phyloP scores from a whole-genome alignment of 225 moss, liverwort and hornwort genomes.

The Polytrichum formosum region DNA sequence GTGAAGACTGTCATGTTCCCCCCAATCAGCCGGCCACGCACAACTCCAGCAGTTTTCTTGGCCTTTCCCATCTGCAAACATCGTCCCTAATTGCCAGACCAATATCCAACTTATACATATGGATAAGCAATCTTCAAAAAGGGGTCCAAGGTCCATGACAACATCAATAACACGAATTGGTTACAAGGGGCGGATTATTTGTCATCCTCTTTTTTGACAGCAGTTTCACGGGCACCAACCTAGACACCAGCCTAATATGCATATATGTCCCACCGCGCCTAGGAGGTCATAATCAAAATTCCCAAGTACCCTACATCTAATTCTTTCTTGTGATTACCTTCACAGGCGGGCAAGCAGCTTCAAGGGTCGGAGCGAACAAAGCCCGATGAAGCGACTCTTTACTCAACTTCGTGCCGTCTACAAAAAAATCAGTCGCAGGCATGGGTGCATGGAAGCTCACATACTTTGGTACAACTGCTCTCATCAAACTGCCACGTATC shows the following conservation, averaged over 20 bases:
- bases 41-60: conserved; percentile 19
- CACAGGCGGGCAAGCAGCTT: conserved; percentile 37
- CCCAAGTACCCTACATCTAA: too few species aligned
- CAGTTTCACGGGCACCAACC: too few species aligned
- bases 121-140: not conserved
- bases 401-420: conserved; percentile 26
- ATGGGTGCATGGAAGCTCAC: conserved; percentile 47
- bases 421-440: conserved; percentile 29
- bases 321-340: conserved; percentile 9
- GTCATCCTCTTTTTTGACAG: too few species aligned
- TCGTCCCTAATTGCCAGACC: conserved; percentile 15
- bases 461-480: conserved; percentile 38
- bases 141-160: not conserved
- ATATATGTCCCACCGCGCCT: too few species aligned
- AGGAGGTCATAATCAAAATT: too few species aligned
- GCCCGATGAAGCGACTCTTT: conserved; percentile 27
- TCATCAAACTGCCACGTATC: conserved; percentile 27
- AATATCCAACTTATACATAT: too few species aligned
- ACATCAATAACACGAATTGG: too few species aligned
- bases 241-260: too few species aligned
- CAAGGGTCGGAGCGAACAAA: conserved; percentile 32
- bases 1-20: conserved; percentile 32
- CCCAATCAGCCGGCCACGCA: conserved; percentile 36
- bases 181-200: too few species aligned
- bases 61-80: conserved; percentile 45